These are phyloP conservation scores for Parafenestella ontariensis DNA, from an alignment of 2,329 filamentous ascomycete species.

Conservation along the genomic window DNA sequence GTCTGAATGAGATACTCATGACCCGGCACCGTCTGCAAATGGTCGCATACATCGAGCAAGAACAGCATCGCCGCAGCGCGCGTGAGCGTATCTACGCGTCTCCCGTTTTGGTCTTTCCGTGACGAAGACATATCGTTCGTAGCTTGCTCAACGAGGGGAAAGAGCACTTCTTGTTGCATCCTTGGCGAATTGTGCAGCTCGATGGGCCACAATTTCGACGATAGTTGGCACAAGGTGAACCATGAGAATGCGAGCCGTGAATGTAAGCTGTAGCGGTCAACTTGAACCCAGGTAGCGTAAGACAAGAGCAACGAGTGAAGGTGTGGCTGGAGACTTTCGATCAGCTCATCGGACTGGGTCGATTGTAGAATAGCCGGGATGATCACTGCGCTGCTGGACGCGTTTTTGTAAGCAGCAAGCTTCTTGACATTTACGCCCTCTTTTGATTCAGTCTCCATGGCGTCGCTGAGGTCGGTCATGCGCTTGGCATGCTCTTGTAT, in stretches of 20 bases:
- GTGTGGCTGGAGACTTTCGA: constrained; percentile 27
- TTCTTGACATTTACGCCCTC: constrained; percentile 27
- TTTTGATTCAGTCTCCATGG: constrained; percentile 13
- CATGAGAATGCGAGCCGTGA: constrained; percentile 30
- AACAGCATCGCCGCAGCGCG: constrained; percentile 37
- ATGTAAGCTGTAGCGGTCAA: constrained; percentile 24
- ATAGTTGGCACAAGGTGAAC: constrained; percentile 37
- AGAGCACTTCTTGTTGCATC: constrained; percentile 31
- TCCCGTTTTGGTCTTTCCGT: constrained; percentile 9
- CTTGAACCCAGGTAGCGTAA: constrained; percentile 29
- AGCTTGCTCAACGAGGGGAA: constrained; percentile 37
- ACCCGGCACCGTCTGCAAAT: constrained; percentile 30
- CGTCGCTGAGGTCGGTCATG: constrained; percentile 21
- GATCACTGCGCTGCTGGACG: constrained; percentile 38
- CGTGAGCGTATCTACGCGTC: constrained; percentile 22
- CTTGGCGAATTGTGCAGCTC: constrained; percentile 34
- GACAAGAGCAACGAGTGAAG: constrained; percentile 31
- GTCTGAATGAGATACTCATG: constrained; percentile 26
- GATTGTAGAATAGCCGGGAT: constrained; percentile 37
- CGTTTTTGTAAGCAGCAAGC: constrained; percentile 27
- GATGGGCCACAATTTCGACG: constrained; percentile 41
- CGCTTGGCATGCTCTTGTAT: constrained; percentile 38
- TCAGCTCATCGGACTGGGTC: constrained; percentile 31
- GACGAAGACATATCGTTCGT: constrained; percentile 25
- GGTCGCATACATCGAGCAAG: constrained; percentile 34